These are phyloP conservation scores for Trifolium fragiferum DNA, from an alignment of 306 rosid species.

Conservation along the genomic window DNA sequence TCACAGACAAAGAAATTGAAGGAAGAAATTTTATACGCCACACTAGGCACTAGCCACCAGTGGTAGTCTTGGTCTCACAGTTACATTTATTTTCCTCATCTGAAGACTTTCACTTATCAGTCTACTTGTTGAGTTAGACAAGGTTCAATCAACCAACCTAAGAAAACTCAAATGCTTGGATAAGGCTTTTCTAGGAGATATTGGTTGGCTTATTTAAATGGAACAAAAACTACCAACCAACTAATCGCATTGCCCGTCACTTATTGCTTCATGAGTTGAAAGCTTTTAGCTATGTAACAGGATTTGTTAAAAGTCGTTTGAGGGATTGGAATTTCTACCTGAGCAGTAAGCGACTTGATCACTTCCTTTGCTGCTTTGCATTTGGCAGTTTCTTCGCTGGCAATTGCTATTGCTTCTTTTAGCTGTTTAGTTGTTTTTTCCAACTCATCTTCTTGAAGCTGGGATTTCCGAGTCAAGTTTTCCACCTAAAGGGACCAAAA, in stretches of 20 bases:
- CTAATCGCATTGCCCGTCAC: not conserved
- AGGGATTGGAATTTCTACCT: slow-evolving; percentile 52
- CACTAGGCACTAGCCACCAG: not conserved
- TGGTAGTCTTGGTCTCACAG: not conserved
- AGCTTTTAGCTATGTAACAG: slow-evolving; percentile 23
- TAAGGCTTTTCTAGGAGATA: slow-evolving; percentile 4
- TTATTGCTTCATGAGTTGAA: not conserved
- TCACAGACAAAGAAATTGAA: not conserved
- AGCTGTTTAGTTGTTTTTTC: slow-evolving; percentile 88
- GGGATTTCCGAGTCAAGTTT: slow-evolving; percentile 79
- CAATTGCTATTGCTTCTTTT: slow-evolving; percentile 87
- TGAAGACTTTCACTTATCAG: not conserved
- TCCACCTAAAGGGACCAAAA: slow-evolving; percentile 65
- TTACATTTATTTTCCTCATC: slow-evolving; percentile 20
- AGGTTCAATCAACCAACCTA: not conserved
- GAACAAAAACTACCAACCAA: not conserved
- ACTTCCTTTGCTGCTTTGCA: slow-evolving; percentile 98
- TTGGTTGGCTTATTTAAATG: not conserved
- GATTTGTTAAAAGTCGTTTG: slow-evolving; percentile 13
- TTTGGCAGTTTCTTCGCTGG: slow-evolving; percentile 83
- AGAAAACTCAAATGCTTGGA: not conserved
- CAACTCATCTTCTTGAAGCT: slow-evolving; percentile 85
- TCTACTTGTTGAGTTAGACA: slow-evolving; percentile 8
- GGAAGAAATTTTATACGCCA: not conserved
- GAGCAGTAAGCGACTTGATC: slow-evolving; percentile 93